These are phyloP conservation scores for Tolypocladium ophioglossoides DNA, from an alignment of 2,329 filamentous ascomycete species.

Conservation along the genomic window DNA sequence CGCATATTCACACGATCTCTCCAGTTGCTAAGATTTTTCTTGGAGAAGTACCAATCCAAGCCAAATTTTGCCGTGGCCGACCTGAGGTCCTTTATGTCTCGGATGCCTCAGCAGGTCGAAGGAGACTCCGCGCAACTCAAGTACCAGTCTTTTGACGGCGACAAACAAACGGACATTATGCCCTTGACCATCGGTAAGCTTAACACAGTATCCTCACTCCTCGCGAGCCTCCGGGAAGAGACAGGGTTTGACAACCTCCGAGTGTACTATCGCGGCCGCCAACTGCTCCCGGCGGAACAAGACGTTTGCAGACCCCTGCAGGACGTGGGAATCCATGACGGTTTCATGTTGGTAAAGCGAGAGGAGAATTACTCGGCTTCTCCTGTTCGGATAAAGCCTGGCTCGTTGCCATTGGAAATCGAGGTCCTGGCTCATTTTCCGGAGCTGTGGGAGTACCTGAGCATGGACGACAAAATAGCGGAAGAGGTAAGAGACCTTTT, in stretches of 20 bases:
- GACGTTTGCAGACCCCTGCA: constrained; percentile 52
- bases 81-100: constrained; percentile 40
- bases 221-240: constrained; percentile 53
- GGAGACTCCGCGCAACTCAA: constrained; percentile 58
- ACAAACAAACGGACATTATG: constrained; percentile 47
- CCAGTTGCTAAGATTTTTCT: constrained; percentile 55
- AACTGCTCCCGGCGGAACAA: constrained; percentile 49
- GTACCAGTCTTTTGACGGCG: constrained; percentile 63
- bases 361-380: constrained; percentile 36
- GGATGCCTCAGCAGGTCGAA: constrained; percentile 39
- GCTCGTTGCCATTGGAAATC: constrained; percentile 55
- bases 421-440: constrained; percentile 76
- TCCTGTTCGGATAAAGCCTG: constrained; percentile 34
- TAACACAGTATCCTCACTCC: constrained; percentile 61
- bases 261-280: constrained; percentile 58
- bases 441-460: constrained; percentile 71
- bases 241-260: constrained; percentile 71
- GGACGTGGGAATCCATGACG: constrained; percentile 55
- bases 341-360: constrained; percentile 55
- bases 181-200: constrained; percentile 55
- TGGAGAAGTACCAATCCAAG: constrained; percentile 53
- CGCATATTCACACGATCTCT: constrained; percentile 59
- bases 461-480: constrained; percentile 59
- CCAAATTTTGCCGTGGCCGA: constrained; percentile 50
- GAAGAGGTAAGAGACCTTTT: constrained; percentile 43